Conservation (phyloP, 23 red algal genomes). For the Gracilaria gracilis region DNA sequence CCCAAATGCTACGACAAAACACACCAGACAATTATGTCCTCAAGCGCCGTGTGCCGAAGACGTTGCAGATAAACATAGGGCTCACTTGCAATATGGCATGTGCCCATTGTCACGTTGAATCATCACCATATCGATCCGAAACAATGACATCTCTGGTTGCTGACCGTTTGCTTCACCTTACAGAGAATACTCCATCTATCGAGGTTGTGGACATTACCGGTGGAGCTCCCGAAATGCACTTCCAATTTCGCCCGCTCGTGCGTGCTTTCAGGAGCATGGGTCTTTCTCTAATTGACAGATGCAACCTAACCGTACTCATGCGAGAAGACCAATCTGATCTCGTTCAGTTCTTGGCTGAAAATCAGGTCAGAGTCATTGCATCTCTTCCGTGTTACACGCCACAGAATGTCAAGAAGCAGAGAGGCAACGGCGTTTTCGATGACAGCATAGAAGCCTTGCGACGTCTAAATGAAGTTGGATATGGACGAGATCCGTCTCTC, state of each 20-base stretch:
- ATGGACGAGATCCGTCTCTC: constrained; percentile 66
- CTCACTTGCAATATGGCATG: constrained; percentile 97
- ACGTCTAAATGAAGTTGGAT: constrained; percentile 79
- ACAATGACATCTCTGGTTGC: constrained; percentile 84
- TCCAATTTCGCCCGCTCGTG: constrained; percentile 80
- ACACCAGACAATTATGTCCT: constrained; percentile 28
- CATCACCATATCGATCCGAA: constrained; percentile 85
- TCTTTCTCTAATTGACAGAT: constrained; percentile 83
- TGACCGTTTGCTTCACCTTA: constrained; percentile 81
- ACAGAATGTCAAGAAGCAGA: constrained; percentile 91
- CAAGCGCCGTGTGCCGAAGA: constrained; percentile 43
- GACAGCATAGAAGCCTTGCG: constrained; percentile 80
- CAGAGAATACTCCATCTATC: constrained; percentile 28
- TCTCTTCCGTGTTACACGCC: constrained; percentile 91
- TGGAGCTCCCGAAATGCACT: constrained; percentile 97
- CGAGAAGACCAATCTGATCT: constrained; percentile 70
- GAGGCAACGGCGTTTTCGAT: constrained; percentile 90
- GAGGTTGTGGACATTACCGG: constrained; percentile 93
- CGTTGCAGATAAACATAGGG: constrained; percentile 96
- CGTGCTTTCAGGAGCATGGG: constrained; percentile 52
- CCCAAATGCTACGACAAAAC: background rate
- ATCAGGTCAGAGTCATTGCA: constrained; percentile 87
- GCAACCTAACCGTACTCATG: constrained; percentile 89
- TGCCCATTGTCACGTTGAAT: constrained; percentile 98
- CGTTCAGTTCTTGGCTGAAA: constrained; percentile 71